A percentile compares a stretch with the other conserved stretches of the same genome.
These are phyloP conservation scores for Hypoxylon rubiginosum DNA, from an alignment of 2,329 filamentous ascomycete species.

Conservation along the genomic window DNA sequence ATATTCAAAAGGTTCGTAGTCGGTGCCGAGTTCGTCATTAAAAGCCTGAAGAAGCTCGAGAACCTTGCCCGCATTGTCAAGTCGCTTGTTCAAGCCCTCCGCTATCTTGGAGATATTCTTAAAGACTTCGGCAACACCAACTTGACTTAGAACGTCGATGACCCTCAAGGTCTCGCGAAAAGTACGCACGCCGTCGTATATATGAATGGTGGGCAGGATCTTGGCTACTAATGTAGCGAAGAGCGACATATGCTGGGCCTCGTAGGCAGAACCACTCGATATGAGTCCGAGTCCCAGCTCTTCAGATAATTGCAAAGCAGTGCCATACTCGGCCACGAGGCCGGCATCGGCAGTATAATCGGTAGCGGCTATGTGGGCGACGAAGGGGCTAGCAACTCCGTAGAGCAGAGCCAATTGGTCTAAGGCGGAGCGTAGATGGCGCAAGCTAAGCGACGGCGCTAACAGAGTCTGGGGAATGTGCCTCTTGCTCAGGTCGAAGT, in stretches of 20 bases:
- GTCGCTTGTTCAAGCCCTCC: slow-evolving; percentile 74
- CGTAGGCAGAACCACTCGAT: slow-evolving; percentile 86
- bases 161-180: slow-evolving; percentile 86
- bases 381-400: slow-evolving; percentile 90
- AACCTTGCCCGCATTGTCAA: slow-evolving; percentile 78
- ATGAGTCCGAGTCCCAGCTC: slow-evolving; percentile 91
- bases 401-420: slow-evolving; percentile 95
- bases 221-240: slow-evolving; percentile 85
- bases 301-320: slow-evolving; percentile 83
- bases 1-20: slow-evolving; percentile 96
- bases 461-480: slow-evolving; percentile 92
- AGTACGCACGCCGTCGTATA: slow-evolving; percentile 88
- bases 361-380: slow-evolving; percentile 90
- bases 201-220: slow-evolving; percentile 84
- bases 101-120: slow-evolving; percentile 72
- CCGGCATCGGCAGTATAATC: slow-evolving; percentile 81
- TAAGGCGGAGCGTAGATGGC: slow-evolving; percentile 83
- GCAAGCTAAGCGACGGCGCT: slow-evolving; percentile 85
- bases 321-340: slow-evolving; percentile 88
- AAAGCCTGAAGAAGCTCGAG: slow-evolving; percentile 78
- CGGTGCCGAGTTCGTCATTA: slow-evolving; percentile 92
- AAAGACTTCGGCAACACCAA: slow-evolving; percentile 77
- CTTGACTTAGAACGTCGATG: slow-evolving; percentile 83
- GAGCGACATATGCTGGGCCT: slow-evolving; percentile 96
- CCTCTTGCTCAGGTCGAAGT: slow-evolving; percentile 92